phyloP scores from a whole-genome alignment of 805 yeast species.

The Pichia nakasei region DNA sequence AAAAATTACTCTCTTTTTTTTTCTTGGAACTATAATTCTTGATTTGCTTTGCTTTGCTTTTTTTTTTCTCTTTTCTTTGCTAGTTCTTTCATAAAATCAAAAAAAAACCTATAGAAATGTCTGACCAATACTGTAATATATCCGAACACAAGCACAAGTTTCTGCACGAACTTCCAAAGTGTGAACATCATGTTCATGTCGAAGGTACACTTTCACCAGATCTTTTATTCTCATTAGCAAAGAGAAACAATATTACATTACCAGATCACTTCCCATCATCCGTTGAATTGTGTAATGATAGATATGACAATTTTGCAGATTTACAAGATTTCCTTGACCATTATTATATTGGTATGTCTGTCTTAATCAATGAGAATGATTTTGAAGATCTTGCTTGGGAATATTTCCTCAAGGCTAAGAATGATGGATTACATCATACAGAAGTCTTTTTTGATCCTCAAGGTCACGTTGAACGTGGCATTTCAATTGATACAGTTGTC shows the following conservation, averaged over 20 bases:
- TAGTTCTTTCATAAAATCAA: too few species aligned
- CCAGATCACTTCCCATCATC: conserved; percentile 58
- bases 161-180: conserved; percentile 66
- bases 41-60: background rate
- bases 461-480: conserved; percentile 65
- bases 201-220: conserved; percentile 82
- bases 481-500: conserved; percentile 50
- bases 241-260: conserved; percentile 49
- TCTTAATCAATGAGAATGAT: conserved; percentile 60
- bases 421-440: conserved; percentile 57
- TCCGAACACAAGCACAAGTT: conserved; percentile 26
- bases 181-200: conserved; percentile 80
- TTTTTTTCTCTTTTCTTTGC: too few species aligned
- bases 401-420: conserved; percentile 50
- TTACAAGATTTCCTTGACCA: conserved; percentile 72
- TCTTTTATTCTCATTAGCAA: conserved; percentile 58
- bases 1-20: too few species aligned
- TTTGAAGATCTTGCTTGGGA: conserved; percentile 72
- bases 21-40: too few species aligned
- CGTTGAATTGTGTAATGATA: conserved; percentile 45
- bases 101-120: too few species aligned
- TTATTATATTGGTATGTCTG: conserved; percentile 76
- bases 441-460: conserved; percentile 84
- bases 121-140: too few species aligned
- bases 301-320: conserved; percentile 56